phyloP scores from a whole-genome alignment of 257 asterid genomes.

The Striga asiatica region DNA sequence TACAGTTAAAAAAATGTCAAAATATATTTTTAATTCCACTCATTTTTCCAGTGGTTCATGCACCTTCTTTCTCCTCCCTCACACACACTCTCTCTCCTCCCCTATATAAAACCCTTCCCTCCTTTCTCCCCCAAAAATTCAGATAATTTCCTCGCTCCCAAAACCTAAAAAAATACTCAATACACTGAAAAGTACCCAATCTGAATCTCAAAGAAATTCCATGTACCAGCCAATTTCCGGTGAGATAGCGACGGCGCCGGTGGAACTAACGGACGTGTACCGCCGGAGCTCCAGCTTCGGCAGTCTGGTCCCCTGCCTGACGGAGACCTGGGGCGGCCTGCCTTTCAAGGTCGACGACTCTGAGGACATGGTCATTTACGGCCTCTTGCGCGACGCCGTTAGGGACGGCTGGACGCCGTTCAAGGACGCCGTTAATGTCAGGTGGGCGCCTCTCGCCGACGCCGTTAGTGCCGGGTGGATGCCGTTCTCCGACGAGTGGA shows the following conservation, averaged over 20 bases:
- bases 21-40: background rate
- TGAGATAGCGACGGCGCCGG: conserved; percentile 27
- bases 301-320: conserved; percentile 50
- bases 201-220: background rate
- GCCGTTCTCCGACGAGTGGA: conserved; percentile 52
- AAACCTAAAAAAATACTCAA: background rate
- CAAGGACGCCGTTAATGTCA: no score
- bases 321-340: conserved; percentile 80
- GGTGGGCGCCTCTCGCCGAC: conserved; percentile 53
- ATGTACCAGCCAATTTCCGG: conserved; percentile 31
- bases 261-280: conserved; percentile 7
- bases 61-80: conserved; percentile 4
- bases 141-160: background rate
- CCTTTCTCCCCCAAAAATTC: conserved; percentile 13
- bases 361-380: conserved; percentile 79
- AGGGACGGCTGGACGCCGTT: conserved; percentile 78
- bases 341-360: conserved; percentile 77
- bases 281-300: conserved; percentile 55
- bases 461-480: conserved; percentile 77
- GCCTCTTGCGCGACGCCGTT: conserved; percentile 66
- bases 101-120: conserved; percentile 23
- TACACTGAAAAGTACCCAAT: background rate
- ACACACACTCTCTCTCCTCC: conserved; percentile 1
- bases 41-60: conserved; percentile 29
- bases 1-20: no score